Conservation (phyloP, 805 yeast species). For the Metschnikowia sp. region DNA sequence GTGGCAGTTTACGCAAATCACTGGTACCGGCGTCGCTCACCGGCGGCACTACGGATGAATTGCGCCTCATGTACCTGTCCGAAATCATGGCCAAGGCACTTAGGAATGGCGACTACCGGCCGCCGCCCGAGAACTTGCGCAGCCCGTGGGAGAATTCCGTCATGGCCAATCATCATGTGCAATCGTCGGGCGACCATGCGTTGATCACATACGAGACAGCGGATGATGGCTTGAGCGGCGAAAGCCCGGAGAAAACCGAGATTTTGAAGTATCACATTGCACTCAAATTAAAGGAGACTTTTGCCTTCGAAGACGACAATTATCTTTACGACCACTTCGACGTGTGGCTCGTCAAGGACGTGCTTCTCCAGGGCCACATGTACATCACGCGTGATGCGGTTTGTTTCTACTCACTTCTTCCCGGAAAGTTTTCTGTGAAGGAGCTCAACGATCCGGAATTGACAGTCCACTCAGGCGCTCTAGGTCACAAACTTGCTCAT, state of each 20-base stretch:
- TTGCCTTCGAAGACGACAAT: slow-evolving; percentile 52
- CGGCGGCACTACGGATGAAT: background rate
- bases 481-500: slow-evolving; percentile 37
- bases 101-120: slow-evolving; percentile 1
- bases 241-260: slow-evolving; percentile 7
- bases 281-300: slow-evolving; percentile 31
- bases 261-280: slow-evolving; percentile 30
- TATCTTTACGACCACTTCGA: slow-evolving; percentile 58
- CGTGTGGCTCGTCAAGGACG: slow-evolving; percentile 81
- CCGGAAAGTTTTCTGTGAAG: slow-evolving; percentile 28
- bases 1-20: background rate
- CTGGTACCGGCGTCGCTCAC: background rate
- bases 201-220: slow-evolving; percentile 15
- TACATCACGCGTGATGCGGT: slow-evolving; percentile 64
- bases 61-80: slow-evolving; percentile 1
- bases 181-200: slow-evolving; percentile 8
- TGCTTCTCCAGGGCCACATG: slow-evolving; percentile 80
- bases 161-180: slow-evolving; percentile 16
- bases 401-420: slow-evolving; percentile 76
- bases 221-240: slow-evolving; percentile 1
- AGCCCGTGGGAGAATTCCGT: slow-evolving; percentile 30
- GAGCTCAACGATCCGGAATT: slow-evolving; percentile 14
- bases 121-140: slow-evolving; percentile 13
- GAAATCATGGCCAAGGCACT: slow-evolving; percentile 8
- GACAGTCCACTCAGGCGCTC: slow-evolving; percentile 32